Conservation (phyloP, 73 alveolate genomes). For the Breviolum minutum region DNA sequence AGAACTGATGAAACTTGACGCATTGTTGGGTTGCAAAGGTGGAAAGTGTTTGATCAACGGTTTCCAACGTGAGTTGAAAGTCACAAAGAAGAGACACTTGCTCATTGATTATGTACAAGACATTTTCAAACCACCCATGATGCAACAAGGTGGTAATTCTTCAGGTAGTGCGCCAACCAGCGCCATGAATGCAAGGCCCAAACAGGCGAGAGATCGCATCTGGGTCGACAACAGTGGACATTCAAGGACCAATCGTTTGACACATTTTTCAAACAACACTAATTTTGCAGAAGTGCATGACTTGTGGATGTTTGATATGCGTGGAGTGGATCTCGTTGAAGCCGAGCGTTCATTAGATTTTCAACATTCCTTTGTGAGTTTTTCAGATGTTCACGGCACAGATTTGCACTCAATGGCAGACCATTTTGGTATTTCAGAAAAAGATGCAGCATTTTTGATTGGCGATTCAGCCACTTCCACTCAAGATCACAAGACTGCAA, state of each 20-base stretch:
- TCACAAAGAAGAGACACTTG: constrained; percentile 1
- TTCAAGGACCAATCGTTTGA: background rate
- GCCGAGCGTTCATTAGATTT: too few relatives aligned
- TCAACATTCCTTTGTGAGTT: background rate
- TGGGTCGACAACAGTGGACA: background rate
- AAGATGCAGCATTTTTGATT: background rate
- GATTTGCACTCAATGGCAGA: background rate
- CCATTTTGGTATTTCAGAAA: background rate
- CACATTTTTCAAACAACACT: background rate
- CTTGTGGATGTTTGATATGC: background rate
- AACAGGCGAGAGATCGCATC: background rate
- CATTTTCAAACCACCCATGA: background rate
- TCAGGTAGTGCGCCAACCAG: background rate
- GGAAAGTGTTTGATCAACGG: background rate
- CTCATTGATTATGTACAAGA: constrained; percentile 12
- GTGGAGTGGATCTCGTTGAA: background rate
- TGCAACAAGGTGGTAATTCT: background rate
- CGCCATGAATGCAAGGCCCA: background rate
- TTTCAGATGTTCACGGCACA: background rate
- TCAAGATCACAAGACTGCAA: background rate
- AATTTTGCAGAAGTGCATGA: constrained; percentile 18
- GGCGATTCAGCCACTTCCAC: background rate
- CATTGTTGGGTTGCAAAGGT: background rate
- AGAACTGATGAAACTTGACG: background rate
- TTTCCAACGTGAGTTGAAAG: background rate